A percentile compares a stretch with the other conserved stretches of the same genome.
These are phyloP conservation scores for Liriodendron chinense DNA, from an alignment of 164 flowering plant species.

Conservation along the genomic window DNA sequence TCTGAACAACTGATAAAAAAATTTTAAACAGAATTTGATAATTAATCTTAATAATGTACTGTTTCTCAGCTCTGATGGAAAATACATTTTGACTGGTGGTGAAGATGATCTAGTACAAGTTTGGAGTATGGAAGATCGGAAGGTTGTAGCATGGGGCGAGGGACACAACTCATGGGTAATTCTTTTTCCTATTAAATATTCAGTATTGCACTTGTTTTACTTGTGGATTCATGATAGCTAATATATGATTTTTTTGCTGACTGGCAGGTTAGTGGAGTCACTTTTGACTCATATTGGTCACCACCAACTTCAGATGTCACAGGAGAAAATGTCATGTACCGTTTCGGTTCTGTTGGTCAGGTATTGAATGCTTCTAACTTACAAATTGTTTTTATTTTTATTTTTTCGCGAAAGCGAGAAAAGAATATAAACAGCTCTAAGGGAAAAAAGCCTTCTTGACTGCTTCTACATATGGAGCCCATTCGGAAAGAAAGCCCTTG, in stretches of 20 bases:
- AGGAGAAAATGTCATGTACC: conserved; percentile 76
- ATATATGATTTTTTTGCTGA: conserved; percentile 8
- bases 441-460: too few species aligned
- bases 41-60: background rate
- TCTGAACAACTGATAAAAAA: background rate
- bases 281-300: conserved; percentile 95
- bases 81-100: conserved; percentile 92
- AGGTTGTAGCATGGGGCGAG: conserved; percentile 98
- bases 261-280: conserved; percentile 95
- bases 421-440: too few species aligned
- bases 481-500: too few species aligned
- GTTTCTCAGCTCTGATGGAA: conserved; percentile 69
- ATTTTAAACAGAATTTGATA: background rate
- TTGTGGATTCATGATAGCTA: background rate
- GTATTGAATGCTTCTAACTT: conserved; percentile 29
- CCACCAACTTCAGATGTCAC: conserved; percentile 76
- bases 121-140: conserved; percentile 98
- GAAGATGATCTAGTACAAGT: conserved; percentile 98
- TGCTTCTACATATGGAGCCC: too few species aligned
- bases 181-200: conserved; percentile 1
- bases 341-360: conserved; percentile 99
- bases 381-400: too few species aligned
- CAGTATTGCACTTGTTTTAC: background rate
- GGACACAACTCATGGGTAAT: conserved; percentile 98
- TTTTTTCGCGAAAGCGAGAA: too few species aligned